Conservation (phyloP, 2,329 filamentous ascomycete genomes). For the Cordyceps fumosorosea region DNA sequence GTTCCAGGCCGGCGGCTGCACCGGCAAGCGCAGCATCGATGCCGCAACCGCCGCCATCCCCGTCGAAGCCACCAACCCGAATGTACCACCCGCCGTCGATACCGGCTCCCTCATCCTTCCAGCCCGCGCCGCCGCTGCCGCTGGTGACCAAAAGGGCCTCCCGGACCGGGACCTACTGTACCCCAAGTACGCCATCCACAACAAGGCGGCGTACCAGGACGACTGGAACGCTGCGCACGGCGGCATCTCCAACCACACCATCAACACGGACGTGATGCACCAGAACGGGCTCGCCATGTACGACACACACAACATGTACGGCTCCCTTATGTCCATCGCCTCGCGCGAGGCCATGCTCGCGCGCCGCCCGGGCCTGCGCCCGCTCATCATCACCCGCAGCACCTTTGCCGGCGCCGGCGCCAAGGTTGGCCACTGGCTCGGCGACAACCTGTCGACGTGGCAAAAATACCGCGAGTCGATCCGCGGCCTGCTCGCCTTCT, state of each 20-base stretch:
- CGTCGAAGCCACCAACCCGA: background rate
- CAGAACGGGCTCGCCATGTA: conserved; percentile 62
- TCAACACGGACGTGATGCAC: conserved; percentile 62
- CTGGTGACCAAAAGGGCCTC: conserved; percentile 34
- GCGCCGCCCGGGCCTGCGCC: conserved; percentile 57
- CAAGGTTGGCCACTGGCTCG: conserved; percentile 57
- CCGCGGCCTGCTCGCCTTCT: conserved; percentile 52
- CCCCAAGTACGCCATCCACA: conserved; percentile 19
- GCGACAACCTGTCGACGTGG: conserved; percentile 43
- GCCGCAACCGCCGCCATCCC: background rate
- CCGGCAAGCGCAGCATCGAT: background rate
- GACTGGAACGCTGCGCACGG: conserved; percentile 49
- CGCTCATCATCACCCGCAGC: conserved; percentile 67
- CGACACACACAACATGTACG: conserved; percentile 73
- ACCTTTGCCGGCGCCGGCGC: conserved; percentile 67
- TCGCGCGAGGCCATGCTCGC: conserved; percentile 60
- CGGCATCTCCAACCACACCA: conserved; percentile 53
- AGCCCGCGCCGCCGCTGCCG: conserved; percentile 52
- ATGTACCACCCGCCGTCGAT: background rate
- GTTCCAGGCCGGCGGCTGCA: conserved; percentile 55
- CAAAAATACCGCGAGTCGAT: conserved; percentile 52
- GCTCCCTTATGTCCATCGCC: conserved; percentile 64
- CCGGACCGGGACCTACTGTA: conserved; percentile 18
- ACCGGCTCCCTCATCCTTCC: conserved; percentile 10
- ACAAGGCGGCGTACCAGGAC: conserved; percentile 37